Percentiles rank a stretch among this genome's conserved stretches.
These are phyloP conservation scores for Trichothecium roseum DNA, from an alignment of 2,329 filamentous ascomycete genomes.

Conservation along the genomic window DNA sequence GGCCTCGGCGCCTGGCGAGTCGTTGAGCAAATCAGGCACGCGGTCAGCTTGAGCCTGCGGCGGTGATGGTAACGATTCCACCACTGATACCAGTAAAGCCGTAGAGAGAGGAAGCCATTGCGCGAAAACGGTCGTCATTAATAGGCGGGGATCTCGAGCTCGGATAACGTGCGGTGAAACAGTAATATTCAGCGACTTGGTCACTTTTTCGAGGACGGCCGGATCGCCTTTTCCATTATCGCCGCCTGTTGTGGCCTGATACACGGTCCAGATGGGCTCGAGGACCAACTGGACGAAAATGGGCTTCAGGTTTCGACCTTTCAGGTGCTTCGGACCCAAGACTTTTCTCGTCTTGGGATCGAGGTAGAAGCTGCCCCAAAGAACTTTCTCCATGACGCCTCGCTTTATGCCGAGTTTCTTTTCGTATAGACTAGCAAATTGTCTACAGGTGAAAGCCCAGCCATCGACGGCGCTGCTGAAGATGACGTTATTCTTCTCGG, in stretches of 20 bases:
- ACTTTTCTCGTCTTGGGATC: slow-evolving; percentile 97
- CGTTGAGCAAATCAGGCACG: slow-evolving; percentile 67
- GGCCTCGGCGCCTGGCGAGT: slow-evolving; percentile 64
- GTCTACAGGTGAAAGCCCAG: slow-evolving; percentile 96
- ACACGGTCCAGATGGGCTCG: slow-evolving; percentile 93
- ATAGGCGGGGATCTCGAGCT: slow-evolving; percentile 70
- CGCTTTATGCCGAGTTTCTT: slow-evolving; percentile 95
- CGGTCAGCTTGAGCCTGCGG: slow-evolving; percentile 67
- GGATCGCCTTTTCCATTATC: slow-evolving; percentile 77
- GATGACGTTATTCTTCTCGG: slow-evolving; percentile 97
- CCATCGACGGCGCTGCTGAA: slow-evolving; percentile 96
- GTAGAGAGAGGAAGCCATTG: slow-evolving; percentile 90
- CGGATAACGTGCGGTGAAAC: slow-evolving; percentile 77
- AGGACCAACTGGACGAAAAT: slow-evolving; percentile 96
- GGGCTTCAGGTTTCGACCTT: slow-evolving; percentile 82
- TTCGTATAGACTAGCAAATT: slow-evolving; percentile 89
- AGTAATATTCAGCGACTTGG: slow-evolving; percentile 76
- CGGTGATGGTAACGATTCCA: slow-evolving; percentile 85
- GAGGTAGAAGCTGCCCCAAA: slow-evolving; percentile 95
- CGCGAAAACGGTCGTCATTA: slow-evolving; percentile 79
- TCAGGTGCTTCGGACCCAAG: slow-evolving; percentile 81
- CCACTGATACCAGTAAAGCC: slow-evolving; percentile 83
- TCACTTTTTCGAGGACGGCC: slow-evolving; percentile 81
- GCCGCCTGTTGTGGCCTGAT: slow-evolving; percentile 78
- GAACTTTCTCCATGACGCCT: slow-evolving; percentile 75